Percentiles rank a stretch among this genome's conserved stretches.
Conservation (phyloP, 1,284 basidiomycete species). For the Trichosporon inkin region DNA sequence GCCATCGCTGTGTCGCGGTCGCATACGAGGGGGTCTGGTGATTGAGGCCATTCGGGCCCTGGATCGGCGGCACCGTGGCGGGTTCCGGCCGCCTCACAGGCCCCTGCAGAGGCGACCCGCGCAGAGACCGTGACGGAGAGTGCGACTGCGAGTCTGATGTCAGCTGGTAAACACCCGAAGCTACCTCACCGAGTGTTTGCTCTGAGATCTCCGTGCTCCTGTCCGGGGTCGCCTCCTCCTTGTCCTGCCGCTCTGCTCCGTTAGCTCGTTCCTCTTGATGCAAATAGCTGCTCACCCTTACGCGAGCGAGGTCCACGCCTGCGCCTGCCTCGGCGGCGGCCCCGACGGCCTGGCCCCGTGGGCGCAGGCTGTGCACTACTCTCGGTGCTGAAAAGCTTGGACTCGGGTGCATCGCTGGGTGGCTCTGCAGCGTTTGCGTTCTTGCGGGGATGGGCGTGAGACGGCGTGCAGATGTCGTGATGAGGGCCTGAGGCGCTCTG, state of each 20-base stretch:
- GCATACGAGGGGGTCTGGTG: background rate
- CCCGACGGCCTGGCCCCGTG: background rate
- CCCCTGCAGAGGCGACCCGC: background rate
- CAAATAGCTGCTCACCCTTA: background rate
- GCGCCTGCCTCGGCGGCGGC: background rate
- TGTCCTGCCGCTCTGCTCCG: background rate
- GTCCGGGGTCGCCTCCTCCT: background rate
- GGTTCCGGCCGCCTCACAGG: background rate
- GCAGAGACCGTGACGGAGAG: background rate
- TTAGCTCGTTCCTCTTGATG: background rate
- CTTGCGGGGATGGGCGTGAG: background rate
- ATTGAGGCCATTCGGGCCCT: background rate
- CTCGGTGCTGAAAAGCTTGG: background rate
- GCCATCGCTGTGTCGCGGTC: background rate
- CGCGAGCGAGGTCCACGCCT: conserved; percentile 1
- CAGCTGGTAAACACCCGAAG: background rate
- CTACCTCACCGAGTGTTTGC: background rate
- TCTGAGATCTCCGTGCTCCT: background rate
- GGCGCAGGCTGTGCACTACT: background rate
- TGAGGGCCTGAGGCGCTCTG: no score
- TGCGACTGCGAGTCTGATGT: background rate
- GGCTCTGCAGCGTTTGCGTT: background rate
- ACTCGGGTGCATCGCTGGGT: background rate
- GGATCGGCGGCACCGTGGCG: background rate
- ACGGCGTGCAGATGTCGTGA: background rate